phyloP scores from a whole-genome alignment of 2,329 filamentous ascomycete genomes.

The Botrytis fabae region DNA sequence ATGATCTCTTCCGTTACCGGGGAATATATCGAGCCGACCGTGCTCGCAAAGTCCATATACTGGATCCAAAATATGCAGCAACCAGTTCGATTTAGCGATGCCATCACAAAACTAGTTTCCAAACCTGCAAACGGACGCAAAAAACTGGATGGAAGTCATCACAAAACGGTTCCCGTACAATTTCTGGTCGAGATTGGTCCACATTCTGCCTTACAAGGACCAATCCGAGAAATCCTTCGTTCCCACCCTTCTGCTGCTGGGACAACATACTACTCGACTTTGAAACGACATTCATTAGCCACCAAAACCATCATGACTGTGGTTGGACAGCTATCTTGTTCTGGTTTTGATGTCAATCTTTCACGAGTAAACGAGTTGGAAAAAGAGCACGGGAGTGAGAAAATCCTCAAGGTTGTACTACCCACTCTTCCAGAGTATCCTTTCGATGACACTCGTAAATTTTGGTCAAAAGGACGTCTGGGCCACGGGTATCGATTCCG shows the following conservation, averaged over 20 bases:
- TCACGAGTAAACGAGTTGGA: too few relatives aligned
- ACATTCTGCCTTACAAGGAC: conserved; percentile 23
- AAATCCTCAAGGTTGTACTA: conserved; percentile 32
- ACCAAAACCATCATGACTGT: too few relatives aligned
- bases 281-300: conserved; percentile 16
- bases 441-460: conserved; percentile 53
- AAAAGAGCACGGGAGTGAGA: too few relatives aligned
- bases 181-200: conserved; percentile 27
- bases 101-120: not conserved
- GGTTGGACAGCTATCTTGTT: too few relatives aligned
- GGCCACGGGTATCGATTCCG: conserved; percentile 48
- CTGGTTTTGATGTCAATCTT: too few relatives aligned
- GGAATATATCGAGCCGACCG: too few relatives aligned
- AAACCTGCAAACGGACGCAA: conserved; percentile 8
- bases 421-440: conserved; percentile 52
- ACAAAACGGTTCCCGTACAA: conserved; percentile 2
- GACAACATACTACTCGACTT: not conserved
- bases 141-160: conserved; percentile 12
- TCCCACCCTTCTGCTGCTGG: too few relatives aligned
- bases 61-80: conserved; percentile 49
- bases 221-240: conserved; percentile 4
- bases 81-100: conserved; percentile 44
- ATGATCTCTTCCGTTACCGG: conserved; percentile 25
- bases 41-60: conserved; percentile 37
- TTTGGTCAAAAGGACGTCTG: conserved; percentile 54